Evolutionary conservation across 371 early-diverging fungal genomes (phyloP), one percentile per base, ranked within the genome.

Genomic region (Haplosporangium sp.): DNA sequence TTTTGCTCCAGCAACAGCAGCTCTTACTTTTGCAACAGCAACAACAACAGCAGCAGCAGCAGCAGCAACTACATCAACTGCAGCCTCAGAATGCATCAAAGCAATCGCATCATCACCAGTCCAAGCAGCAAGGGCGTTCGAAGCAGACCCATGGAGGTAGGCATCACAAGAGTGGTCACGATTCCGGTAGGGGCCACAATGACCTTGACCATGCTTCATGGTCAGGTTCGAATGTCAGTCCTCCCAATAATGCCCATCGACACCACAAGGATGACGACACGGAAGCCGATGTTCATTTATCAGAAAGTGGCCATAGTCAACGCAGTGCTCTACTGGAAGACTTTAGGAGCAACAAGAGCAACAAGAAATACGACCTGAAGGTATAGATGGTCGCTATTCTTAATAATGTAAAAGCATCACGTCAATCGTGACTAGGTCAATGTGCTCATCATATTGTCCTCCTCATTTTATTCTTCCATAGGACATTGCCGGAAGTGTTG

Each of bases 401-500:
- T 16, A 36, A n/a, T 36, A 50, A 11, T 21, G 40, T 16, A 43
- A 54, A 4, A 36, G 13, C 14, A 1, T 43, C 45, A 45, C 2
- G 18, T 23, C 38, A 45, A 8, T 37, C 55, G 36, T 12, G 37
- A 1, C 48, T 6, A 10, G 43, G 9, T 40, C 29, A 18, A n/a
- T 41, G 43, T 40, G 8, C 41, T 51, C 29, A 6, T 50, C 50
- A 45, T 58, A 18, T 37, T 45, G 37, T 2, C 41, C 20, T 57
- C 11, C 21, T 10, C 45, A 20, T 20, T 38, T 21, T n/a, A 50
- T 41, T 14, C 16, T 55, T 37, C 7, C 55, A 29, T 74, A 89
- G 89, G 99, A 99, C 75, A 95, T 99, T 84, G 88, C 88, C 47
- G 95, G 93, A n/a, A 90, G 93, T 81, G 92, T 98, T 76, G 97